phyloP scores from a whole-genome alignment of 495 filamentous ascomycete species.

The Usnea hakonensis region DNA sequence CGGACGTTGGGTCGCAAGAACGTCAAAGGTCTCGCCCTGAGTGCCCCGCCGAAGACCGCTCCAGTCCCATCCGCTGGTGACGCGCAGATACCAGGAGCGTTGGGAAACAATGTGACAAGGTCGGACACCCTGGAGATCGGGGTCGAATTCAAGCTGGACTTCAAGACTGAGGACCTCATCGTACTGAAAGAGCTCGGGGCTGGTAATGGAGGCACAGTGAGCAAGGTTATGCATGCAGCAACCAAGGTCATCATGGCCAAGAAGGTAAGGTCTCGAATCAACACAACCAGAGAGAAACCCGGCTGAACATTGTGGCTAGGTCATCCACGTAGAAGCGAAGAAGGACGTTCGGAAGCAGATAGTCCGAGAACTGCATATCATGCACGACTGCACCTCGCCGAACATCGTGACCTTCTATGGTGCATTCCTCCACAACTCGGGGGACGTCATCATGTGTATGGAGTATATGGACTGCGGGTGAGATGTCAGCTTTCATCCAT shows the following conservation, averaged over 20 bases:
- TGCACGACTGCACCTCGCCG: constrained; percentile 93
- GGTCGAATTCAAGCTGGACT: constrained; percentile 88
- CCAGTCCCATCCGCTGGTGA: constrained; percentile 51
- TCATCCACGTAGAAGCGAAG: constrained; percentile 97
- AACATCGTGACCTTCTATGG: constrained; percentile 97
- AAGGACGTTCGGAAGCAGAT: constrained; percentile 94
- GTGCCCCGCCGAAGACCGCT: constrained; percentile 53
- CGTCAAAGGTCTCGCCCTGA: constrained; percentile 86
- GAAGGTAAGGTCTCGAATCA: constrained; percentile 55
- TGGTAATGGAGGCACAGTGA: constrained; percentile 95
- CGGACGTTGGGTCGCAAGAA: constrained; percentile 97
- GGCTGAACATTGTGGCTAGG: constrained; percentile 40
- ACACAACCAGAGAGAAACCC: neutral
- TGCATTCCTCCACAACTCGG: constrained; percentile 88
- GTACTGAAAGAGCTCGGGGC: constrained; percentile 90
- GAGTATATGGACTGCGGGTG: constrained; percentile 99
- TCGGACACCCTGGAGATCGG: constrained; percentile 88
- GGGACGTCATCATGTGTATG: constrained; percentile 99
- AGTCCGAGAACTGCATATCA: constrained; percentile 90
- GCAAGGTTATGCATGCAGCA: constrained; percentile 91
- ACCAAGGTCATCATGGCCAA: constrained; percentile 95
- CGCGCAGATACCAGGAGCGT: constrained; percentile 50
- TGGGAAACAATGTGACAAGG: constrained; percentile 56
- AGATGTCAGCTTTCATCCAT: constrained; percentile 26
- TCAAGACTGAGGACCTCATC: constrained; percentile 85